Conservation (phyloP, 208 protist species). For the Leishmania turanica region DNA sequence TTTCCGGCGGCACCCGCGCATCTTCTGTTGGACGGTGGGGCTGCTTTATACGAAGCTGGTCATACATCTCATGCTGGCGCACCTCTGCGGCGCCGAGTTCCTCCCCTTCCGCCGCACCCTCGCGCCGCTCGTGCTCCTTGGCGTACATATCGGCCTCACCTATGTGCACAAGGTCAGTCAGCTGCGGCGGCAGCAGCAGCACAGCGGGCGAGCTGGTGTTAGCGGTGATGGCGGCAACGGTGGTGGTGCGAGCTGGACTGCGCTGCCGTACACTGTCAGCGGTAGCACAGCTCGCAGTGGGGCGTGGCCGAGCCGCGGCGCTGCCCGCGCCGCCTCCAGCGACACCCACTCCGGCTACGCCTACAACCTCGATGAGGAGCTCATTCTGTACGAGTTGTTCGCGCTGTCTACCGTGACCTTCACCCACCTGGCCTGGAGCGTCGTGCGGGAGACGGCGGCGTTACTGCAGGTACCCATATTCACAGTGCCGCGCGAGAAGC, state of each 20-base stretch:
- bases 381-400: conserved; percentile 73
- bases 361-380: conserved; percentile 57
- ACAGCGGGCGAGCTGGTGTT: too few species aligned
- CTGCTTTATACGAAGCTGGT: conserved; percentile 79
- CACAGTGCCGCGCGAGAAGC: conserved; percentile 56
- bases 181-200: conserved; percentile 16
- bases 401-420: conserved; percentile 51
- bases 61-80: conserved; percentile 86
- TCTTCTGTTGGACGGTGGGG: conserved; percentile 86
- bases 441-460: conserved; percentile 41
- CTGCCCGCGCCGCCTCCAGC: neutral
- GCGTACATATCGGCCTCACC: conserved; percentile 50
- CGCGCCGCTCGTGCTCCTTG: conserved; percentile 64
- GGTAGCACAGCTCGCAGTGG: neutral
- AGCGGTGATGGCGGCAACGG: neutral
- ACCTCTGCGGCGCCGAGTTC: conserved; percentile 60
- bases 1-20: conserved; percentile 71
- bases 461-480: conserved; percentile 68
- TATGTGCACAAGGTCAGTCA: conserved; percentile 48
- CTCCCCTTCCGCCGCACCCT: conserved; percentile 70
- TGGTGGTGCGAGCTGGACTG: neutral
- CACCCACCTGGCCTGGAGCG: conserved; percentile 56
- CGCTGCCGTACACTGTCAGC: neutral
- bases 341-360: conserved; percentile 32
- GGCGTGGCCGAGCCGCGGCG: neutral